Percentiles rank a stretch among this genome's conserved stretches.
phyloP scores from a whole-genome alignment of 306 rosid species.

The Castanea mollissima region DNA sequence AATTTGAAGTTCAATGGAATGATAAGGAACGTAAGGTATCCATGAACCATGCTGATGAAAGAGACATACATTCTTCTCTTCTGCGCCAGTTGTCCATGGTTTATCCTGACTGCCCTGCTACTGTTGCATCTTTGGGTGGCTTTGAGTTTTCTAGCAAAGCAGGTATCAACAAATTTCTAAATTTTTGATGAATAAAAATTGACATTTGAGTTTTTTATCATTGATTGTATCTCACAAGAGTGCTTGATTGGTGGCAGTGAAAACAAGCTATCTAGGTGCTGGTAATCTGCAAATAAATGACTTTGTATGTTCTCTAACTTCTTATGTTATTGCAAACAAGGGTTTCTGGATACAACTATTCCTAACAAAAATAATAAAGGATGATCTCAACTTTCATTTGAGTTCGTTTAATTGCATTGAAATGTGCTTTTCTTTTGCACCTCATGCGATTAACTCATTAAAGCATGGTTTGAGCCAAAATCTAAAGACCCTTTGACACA shows the following conservation, averaged over 20 bases:
- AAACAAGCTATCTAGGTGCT: conserved; percentile 51
- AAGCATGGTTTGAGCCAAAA: background rate
- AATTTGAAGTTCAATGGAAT: conserved; percentile 51
- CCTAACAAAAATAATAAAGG: background rate
- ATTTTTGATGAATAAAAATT: background rate
- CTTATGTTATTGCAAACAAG: background rate
- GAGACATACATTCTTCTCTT: conserved; percentile 46
- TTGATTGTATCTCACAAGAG: conserved; percentile 19
- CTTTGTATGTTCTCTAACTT: conserved; percentile 49
- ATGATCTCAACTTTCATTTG: background rate
- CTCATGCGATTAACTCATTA: background rate
- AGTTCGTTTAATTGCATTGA: background rate
- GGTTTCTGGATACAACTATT: background rate
- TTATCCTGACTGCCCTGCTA: conserved; percentile 49
- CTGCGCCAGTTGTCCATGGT: conserved; percentile 60
- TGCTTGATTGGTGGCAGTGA: conserved; percentile 53
- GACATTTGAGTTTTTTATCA: conserved; percentile 1
- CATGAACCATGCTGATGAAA: conserved; percentile 30
- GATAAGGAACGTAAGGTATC: conserved; percentile 23
- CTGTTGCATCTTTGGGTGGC: conserved; percentile 51
- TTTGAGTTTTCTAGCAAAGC: conserved; percentile 58
- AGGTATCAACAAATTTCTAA: conserved; percentile 28
- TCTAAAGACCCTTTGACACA: background rate
- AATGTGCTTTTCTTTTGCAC: background rate
- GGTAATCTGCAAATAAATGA: conserved; percentile 51